These are phyloP conservation scores for Nigrograna mackinnonii DNA, from an alignment of 2,329 filamentous ascomycete species.

Conservation along the genomic window DNA sequence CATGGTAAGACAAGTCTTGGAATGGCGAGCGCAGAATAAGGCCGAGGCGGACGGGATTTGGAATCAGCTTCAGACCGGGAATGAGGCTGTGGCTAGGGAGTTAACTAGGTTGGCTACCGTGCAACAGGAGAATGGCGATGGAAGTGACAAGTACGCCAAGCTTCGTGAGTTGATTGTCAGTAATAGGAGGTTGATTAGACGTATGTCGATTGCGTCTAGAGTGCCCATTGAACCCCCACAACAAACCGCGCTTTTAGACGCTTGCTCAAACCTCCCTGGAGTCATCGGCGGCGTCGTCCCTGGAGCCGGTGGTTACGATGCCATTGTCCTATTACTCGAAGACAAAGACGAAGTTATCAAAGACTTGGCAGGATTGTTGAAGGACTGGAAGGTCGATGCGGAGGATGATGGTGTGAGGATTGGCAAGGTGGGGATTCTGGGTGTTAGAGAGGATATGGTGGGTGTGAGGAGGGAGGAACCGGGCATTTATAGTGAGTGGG, in stretches of 20 bases:
- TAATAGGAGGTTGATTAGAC: conserved; percentile 66
- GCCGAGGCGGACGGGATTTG: conserved; percentile 72
- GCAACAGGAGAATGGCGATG: conserved; percentile 39
- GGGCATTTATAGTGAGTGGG: conserved; percentile 45
- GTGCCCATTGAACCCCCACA: conserved; percentile 88
- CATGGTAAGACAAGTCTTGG: conserved; percentile 92
- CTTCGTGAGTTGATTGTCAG: conserved; percentile 55
- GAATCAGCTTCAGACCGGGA: conserved; percentile 72
- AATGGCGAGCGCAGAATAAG: conserved; percentile 72
- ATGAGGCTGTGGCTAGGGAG: conserved; percentile 70
- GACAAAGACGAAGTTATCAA: conserved; percentile 69
- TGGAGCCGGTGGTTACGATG: conserved; percentile 92
- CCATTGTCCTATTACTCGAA: conserved; percentile 76
- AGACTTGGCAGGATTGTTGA: conserved; percentile 65
- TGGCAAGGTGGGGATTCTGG: conserved; percentile 69
- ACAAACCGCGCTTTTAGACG: conserved; percentile 85
- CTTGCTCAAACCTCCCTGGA: conserved; percentile 70
- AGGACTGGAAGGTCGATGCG: conserved; percentile 61
- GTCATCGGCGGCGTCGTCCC: conserved; percentile 92
- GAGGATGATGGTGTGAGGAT: conserved; percentile 47
- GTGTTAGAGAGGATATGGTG: conserved; percentile 73
- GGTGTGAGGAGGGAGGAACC: conserved; percentile 55
- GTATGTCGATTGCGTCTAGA: conserved; percentile 73
- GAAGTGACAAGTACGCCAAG: conserved; percentile 49
- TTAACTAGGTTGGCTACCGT: conserved; percentile 59